A percentile compares a stretch with the other conserved stretches of the same genome.
These are phyloP conservation scores for Mycena amicta DNA, from an alignment of 768 basidiomycete genomes.

Conservation along the genomic window DNA sequence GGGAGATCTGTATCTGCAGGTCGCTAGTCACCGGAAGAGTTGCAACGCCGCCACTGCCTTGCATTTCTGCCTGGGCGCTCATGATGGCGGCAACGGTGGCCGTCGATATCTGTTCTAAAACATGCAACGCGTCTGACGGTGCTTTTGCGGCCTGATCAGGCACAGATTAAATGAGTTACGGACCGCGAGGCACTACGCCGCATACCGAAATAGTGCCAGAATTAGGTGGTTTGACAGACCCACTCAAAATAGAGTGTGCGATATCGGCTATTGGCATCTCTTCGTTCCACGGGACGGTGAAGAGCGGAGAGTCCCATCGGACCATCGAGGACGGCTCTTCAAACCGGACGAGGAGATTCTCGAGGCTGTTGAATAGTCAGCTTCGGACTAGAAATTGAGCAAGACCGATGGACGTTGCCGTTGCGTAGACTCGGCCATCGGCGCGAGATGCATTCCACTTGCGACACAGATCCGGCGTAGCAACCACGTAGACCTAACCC, in stretches of 20 bases:
- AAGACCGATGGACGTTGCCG: constrained; percentile 66
- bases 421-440: constrained; percentile 54
- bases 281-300: constrained; percentile 78
- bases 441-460: constrained; percentile 68
- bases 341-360: constrained; percentile 84
- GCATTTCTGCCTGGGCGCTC: constrained; percentile 57
- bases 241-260: constrained; percentile 80
- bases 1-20: constrained; percentile 50
- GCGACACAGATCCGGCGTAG: constrained; percentile 73
- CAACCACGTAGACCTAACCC: constrained; percentile 72
- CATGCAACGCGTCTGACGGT: constrained; percentile 84
- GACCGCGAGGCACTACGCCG: no score
- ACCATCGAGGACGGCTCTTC: constrained; percentile 99
- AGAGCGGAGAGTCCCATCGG: constrained; percentile 97
- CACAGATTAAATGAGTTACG: no score
- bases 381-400: background rate
- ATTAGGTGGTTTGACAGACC: constrained; percentile 84
- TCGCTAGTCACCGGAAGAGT: constrained; percentile 46
- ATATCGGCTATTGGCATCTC: constrained; percentile 68
- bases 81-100: constrained; percentile 74
- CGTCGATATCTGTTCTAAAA: constrained; percentile 78
- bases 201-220: constrained; percentile 73
- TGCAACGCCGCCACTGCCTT: constrained; percentile 54
- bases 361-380: constrained; percentile 52
- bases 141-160: constrained; percentile 69